phyloP scores from a whole-genome alignment of 306 rosid genomes.

The Pyrus pyrifolia region DNA sequence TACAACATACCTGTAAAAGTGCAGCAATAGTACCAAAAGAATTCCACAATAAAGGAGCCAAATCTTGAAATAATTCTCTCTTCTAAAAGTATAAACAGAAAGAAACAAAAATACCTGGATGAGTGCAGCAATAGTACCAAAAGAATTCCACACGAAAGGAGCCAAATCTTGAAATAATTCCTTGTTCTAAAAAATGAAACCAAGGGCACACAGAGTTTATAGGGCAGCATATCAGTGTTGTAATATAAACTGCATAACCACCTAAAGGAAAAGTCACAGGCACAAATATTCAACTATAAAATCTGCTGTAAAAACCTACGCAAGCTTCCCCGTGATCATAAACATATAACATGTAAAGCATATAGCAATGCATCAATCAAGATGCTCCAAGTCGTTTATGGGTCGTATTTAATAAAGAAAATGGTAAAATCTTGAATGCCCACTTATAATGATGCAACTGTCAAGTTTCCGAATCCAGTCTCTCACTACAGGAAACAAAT shows the following conservation, averaged over 20 bases:
- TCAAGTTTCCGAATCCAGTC: not conserved
- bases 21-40: constrained; percentile 96
- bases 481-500: not conserved
- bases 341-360: constrained; percentile 1
- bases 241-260: constrained; percentile 11
- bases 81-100: constrained; percentile 42
- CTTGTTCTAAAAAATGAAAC: constrained; percentile 28
- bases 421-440: not conserved
- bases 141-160: constrained; percentile 30
- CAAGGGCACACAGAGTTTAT: constrained; percentile 12
- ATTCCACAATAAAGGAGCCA: constrained; percentile 91
- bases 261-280: not conserved
- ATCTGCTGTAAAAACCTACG: not conserved
- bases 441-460: not conserved
- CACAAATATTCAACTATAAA: not conserved
- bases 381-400: not conserved
- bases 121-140: constrained; percentile 31
- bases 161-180: constrained; percentile 35
- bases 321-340: not conserved
- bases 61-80: constrained; percentile 87
- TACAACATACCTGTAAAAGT: constrained; percentile 51
- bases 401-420: not conserved
- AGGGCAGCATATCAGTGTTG: constrained; percentile 1
- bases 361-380: not conserved
- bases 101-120: constrained; percentile 18